Evolutionary conservation across 2,329 filamentous ascomycete species (phyloP).

Genomic region (Lachnellula subtilissima): DNA sequence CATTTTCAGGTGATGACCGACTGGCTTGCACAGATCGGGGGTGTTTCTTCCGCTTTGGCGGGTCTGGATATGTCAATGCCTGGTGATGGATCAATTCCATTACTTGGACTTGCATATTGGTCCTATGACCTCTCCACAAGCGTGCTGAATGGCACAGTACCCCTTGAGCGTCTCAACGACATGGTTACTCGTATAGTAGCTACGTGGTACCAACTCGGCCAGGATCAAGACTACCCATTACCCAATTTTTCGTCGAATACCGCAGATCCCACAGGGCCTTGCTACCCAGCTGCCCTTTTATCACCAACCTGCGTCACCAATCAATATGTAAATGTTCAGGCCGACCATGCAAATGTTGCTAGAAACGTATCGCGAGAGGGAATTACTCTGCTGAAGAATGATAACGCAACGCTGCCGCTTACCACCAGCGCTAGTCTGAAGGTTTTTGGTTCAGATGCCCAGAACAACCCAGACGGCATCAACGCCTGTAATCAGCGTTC

Average conservation of each 20-base stretch:
- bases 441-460: slow-evolving; percentile 47
- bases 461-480: slow-evolving; percentile 51
- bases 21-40: slow-evolving; percentile 60
- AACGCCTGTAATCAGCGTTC: slow-evolving; percentile 59
- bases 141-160: slow-evolving; percentile 53
- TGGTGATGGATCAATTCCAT: slow-evolving; percentile 49
- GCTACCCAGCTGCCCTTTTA: slow-evolving; percentile 54
- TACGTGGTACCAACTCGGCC: slow-evolving; percentile 55
- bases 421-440: slow-evolving; percentile 35
- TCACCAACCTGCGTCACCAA: slow-evolving; percentile 63
- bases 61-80: slow-evolving; percentile 70
- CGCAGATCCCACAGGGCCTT: slow-evolving; percentile 46
- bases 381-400: slow-evolving; percentile 60
- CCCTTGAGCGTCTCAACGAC: slow-evolving; percentile 51
- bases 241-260: slow-evolving; percentile 59
- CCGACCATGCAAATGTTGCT: slow-evolving; percentile 46
- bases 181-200: slow-evolving; percentile 53
- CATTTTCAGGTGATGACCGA: slow-evolving; percentile 58
- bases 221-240: slow-evolving; percentile 51
- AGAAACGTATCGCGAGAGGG: slow-evolving; percentile 49
- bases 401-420: slow-evolving; percentile 49
- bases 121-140: slow-evolving; percentile 50
- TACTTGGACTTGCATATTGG: slow-evolving; percentile 48
- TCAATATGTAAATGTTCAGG: slow-evolving; percentile 58
- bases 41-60: slow-evolving; percentile 53